Base-by-base conservation (phyloP, 345 rosid genomes). In the Rhodomyrtus tomentosa region DNA sequence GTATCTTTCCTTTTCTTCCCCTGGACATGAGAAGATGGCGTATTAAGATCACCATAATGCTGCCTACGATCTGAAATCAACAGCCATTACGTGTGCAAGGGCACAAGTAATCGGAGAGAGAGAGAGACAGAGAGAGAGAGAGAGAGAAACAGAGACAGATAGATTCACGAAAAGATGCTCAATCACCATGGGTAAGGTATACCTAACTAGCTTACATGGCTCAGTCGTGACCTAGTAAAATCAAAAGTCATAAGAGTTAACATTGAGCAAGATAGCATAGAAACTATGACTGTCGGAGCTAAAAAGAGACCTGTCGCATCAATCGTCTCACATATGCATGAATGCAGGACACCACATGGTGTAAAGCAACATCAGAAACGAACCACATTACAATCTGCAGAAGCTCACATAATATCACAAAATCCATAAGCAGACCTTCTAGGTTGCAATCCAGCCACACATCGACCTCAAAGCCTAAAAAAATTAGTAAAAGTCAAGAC, bases 1-100 rank as follows among this genome's bases (percentile, higher is more conserved):
- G 95, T 95, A 82, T 94, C 98, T 82, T 88, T 95, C 87, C 98
- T 93, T 59, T 94, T 95, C 93, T 95, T 95, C 76, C 98, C 98
- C 98, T 95, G 80, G 80, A 45, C 11, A 73, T 84, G 84, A 73
- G 84, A 83, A 82, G 81, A 22, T 38, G 42, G 55, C 16, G 20
- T 38, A 40, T 45, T 45, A 22, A 82, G 51, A 12, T 13, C n/a
- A 50, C 50, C 11, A 5, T 7, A 15, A 11, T 36, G 16, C 51
- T 80, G 42, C 55, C 2, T 16, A 25, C 21, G 40, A 25, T 55
- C 42, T 22, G 24, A 32, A 54, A 59, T 7, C 32, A 42, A 14
- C 11, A 14, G 53, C 6, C 53, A 51, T 51, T 21, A 51, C 53
- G 53, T 16, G 18, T 51, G 53, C 53, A 51, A 51, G 20, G 15